phyloP scores from a whole-genome alignment of 305 asterid genomes.

The Plantago coronopus region DNA sequence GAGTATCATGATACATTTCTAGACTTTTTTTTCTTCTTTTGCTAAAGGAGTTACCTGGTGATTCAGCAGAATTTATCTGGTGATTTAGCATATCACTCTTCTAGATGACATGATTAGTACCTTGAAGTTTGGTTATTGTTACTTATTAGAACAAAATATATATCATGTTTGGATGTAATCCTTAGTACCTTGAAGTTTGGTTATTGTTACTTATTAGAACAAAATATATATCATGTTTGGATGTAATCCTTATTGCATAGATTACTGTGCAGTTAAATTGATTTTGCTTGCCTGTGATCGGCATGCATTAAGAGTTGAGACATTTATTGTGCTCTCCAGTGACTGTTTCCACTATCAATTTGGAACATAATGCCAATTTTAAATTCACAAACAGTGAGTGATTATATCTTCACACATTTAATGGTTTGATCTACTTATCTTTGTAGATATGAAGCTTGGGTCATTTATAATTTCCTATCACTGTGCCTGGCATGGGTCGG shows the following conservation, averaged over 20 bases:
- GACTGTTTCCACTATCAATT: slow-evolving; percentile 14
- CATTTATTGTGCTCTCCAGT: slow-evolving; percentile 14
- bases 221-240: too few species aligned
- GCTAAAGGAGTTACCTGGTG: too few species aligned
- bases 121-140: too few species aligned
- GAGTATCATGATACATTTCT: background rate
- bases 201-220: too few species aligned
- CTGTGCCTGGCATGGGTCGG: slow-evolving; percentile 99
- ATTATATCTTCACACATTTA: slow-evolving; percentile 12
- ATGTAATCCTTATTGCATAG: too few species aligned
- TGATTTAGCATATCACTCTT: background rate
- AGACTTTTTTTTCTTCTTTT: background rate
- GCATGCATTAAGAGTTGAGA: too few species aligned
- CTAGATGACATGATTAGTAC: background rate
- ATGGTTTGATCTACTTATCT: slow-evolving; percentile 23
- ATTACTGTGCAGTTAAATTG: background rate
- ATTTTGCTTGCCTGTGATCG: background rate
- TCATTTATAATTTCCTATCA: slow-evolving; percentile 93
- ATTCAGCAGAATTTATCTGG: background rate
- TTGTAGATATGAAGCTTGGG: slow-evolving; percentile 99
- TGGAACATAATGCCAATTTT: background rate
- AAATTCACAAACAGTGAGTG: background rate
- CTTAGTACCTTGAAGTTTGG: background rate
- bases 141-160: too few species aligned
- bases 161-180: too few species aligned